phyloP scores from a whole-genome alignment of 495 filamentous ascomycete species.

The Penicillium subrubescens region DNA sequence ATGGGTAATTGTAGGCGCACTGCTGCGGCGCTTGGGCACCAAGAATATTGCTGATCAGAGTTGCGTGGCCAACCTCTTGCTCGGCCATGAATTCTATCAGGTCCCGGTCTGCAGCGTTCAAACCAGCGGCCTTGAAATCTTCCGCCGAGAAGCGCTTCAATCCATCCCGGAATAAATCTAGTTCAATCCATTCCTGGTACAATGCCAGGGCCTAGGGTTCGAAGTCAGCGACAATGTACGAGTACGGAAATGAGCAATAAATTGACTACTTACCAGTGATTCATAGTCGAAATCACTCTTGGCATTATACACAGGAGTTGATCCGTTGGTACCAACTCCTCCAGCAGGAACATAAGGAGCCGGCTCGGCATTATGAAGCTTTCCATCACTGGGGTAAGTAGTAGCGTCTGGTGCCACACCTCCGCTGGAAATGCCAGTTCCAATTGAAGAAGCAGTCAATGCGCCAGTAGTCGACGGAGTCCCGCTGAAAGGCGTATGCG shows the following conservation, averaged over 20 bases:
- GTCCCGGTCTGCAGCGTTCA: slow-evolving; percentile 67
- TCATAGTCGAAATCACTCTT: slow-evolving; percentile 76
- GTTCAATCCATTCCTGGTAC: slow-evolving; percentile 86
- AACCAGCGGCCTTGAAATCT: slow-evolving; percentile 69
- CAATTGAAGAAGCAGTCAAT: slow-evolving; percentile 49
- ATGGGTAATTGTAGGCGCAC: slow-evolving; percentile 85
- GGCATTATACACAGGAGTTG: slow-evolving; percentile 68
- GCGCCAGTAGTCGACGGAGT: slow-evolving; percentile 61
- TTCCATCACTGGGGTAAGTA: slow-evolving; percentile 70
- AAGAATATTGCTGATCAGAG: slow-evolving; percentile 78
- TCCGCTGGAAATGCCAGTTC: slow-evolving; percentile 50
- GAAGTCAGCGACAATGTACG: slow-evolving; percentile 25
- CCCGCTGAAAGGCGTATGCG: slow-evolving; percentile 60
- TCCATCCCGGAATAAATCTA: slow-evolving; percentile 84
- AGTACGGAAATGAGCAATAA: too few species aligned
- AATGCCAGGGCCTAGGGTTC: slow-evolving; percentile 56
- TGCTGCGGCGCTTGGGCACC: slow-evolving; percentile 66
- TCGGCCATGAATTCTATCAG: slow-evolving; percentile 84
- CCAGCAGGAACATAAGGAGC: slow-evolving; percentile 75
- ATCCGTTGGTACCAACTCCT: slow-evolving; percentile 79
- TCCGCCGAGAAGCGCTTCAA: slow-evolving; percentile 67
- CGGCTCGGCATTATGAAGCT: slow-evolving; percentile 63
- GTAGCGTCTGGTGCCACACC: slow-evolving; percentile 52
- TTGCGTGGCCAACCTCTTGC: slow-evolving; percentile 82
- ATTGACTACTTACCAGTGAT: slow-evolving; percentile 48